Base-by-base conservation (phyloP, 768 basidiomycete genomes). In the Tricholoma matsutake region DNA sequence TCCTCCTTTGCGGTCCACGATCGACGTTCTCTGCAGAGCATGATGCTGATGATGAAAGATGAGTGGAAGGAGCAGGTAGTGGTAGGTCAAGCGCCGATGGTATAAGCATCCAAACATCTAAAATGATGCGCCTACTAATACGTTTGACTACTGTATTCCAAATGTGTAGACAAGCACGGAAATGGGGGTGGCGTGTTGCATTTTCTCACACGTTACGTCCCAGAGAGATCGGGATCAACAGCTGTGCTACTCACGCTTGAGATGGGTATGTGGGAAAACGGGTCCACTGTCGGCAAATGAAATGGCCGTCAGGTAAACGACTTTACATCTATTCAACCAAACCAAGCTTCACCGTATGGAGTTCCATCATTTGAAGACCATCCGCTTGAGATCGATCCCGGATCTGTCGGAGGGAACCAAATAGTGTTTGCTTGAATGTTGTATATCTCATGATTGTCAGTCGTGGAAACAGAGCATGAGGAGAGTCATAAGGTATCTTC, bases 1-100 rank as follows among this genome's bases (percentile, higher is more conserved):
- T 83, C 82, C 70, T 83, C 82, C 61, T 78, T 78, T 20, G 76
- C 72, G 37, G 81, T 81, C 81, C 81, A 83, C 10, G 81, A 81
- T 68, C 81, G 72, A 62, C 81, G 75, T 72, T 82, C 81, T 73
- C 80, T 71, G 71, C 77, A 79, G 58, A 76, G 72, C 69, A 76
- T 76, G 41, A 37, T 66, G 69, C 65, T 16, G 5, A 65, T 61
- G 16, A 60, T 58, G 57, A 56, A 60, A 61, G 60, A 61, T 57
- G 51, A 57, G 61, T 45, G 18, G 20, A 61, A 56, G 58, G 61
- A 63, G 66, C 64, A 65, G 63, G 63, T 61, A 61, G 35, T 60
- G 56, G 63, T 56, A 60, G 52, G 49, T 47, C 22, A 58, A 45
- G 61, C 58, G 65, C 63, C 51, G 57, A 58, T 54, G 62, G 60